Percentiles rank a stretch among this genome's conserved stretches.
These are phyloP conservation scores for Pluteus cervinus DNA, from an alignment of 768 basidiomycete species.

Conservation along the genomic window DNA sequence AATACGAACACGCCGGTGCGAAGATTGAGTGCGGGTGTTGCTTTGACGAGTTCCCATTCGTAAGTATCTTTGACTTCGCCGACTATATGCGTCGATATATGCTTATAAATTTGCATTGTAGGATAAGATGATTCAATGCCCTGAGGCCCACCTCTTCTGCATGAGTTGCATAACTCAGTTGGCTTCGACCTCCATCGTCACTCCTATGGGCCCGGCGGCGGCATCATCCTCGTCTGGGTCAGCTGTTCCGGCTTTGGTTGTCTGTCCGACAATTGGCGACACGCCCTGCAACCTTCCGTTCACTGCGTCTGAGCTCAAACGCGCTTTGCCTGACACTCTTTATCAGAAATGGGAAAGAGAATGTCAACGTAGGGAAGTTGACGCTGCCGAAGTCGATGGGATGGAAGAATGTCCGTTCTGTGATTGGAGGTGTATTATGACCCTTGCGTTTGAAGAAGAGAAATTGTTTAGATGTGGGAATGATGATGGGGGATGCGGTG, in stretches of 20 bases:
- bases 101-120: slow-evolving; percentile 21
- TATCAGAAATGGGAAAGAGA: neutral
- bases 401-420: slow-evolving; percentile 91
- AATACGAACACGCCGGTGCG: slow-evolving; percentile 25
- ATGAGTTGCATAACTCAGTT: slow-evolving; percentile 62
- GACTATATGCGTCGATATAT: slow-evolving; percentile 4
- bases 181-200: slow-evolving; percentile 54
- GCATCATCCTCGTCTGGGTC: slow-evolving; percentile 70
- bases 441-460: slow-evolving; percentile 46
- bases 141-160: slow-evolving; percentile 88
- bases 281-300: slow-evolving; percentile 70
- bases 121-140: slow-evolving; percentile 85
- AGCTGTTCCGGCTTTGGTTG: slow-evolving; percentile 68
- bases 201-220: too few relatives aligned
- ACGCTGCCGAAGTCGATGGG: slow-evolving; percentile 69
- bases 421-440: slow-evolving; percentile 80
- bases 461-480: slow-evolving; percentile 54
- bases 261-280: too few relatives aligned
- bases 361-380: slow-evolving; percentile 75
- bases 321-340: slow-evolving; percentile 45
- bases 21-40: slow-evolving; percentile 89
- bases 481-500: slow-evolving; percentile 65
- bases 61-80: slow-evolving; percentile 28
- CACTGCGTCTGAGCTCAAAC: slow-evolving; percentile 58
- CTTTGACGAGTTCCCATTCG: slow-evolving; percentile 66